Base-by-base conservation (phyloP, 352 stramenopile species). In the Globisporangium polare region DNA sequence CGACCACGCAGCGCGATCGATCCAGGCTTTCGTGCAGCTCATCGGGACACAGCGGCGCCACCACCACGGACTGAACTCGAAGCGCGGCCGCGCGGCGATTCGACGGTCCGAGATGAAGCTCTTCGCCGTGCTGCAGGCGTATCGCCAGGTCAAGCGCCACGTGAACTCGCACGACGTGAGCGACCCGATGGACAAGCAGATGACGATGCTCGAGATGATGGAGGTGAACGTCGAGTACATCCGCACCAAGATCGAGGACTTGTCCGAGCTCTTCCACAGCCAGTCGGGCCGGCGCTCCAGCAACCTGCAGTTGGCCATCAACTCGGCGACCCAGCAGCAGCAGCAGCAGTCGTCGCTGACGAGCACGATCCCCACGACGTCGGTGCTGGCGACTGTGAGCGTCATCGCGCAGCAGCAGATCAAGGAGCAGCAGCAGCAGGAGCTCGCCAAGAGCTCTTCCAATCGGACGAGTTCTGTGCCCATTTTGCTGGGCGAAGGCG, bases 191-290 rank as follows among this genome's bases (percentile, higher is more conserved):
- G 83, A 92, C 73, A 84, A 83, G 60, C 81, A 92, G 60, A 86
- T 92, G 80, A 90, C 79, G 24, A 89, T 92, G 81, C 73, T 92
- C 24, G 83, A 92, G 67, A 90, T 89, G 80, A 89, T 92, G 80
- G 81, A 92, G 51, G 83, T 90, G 26, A 90, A 92, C 57, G 78
- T 91, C 55, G 82, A 89, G 70, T 88, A 92, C 62, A 89, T 92
- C 39, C 80, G 82, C 47, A 89, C 77, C 46, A 88, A 89, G 65
- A 87, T 92, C 54, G 80, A 92, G 66, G 78, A 89, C 42, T 62
- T 92, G 17, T 75, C 76, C 18, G 65, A 81, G 58, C 67, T 77
- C 45, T 78, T 83, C 51, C 73, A 83, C 57, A 35, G 58, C 31
- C 71, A 79, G 50, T 35, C 67, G 20, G 61, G 79, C 24, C 63